Base-by-base conservation (phyloP, 2,329 filamentous ascomycete genomes). In the Lachnellula arida region DNA sequence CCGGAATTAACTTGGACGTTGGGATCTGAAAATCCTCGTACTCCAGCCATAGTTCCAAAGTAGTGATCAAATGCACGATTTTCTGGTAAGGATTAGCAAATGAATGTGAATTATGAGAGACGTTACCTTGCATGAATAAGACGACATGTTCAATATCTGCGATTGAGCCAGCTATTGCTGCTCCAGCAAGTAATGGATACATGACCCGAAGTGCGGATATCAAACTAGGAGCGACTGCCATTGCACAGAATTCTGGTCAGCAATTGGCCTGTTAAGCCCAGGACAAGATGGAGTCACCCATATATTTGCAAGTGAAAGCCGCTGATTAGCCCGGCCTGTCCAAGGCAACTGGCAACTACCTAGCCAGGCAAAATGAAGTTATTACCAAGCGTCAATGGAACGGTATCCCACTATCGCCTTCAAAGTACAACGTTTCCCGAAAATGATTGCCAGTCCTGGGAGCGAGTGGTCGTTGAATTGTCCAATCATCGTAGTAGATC, bases 91-190 rank as follows among this genome's bases (percentile, higher is more conserved):
- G 3, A 19, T 54, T 28, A 54, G 46, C 15, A 46, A 43, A 12
- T 1, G 28, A 35, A 22, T 46, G 35, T 23, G 35, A 70, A 46
- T 68, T 68, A 60, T 74, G 1, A 37, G 25, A 11, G 4, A 67
- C 61, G 46, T 70, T 71, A 58, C 71, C 71, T 71, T 81, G 79
- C 79, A 82, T 82, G 68, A 81, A 81, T 11, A 81, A 74, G 11
- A 81, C 74, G 28, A 81, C 78, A 77, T 82, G 79, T 23, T 81
- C 73, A 55, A 82, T 78, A 55, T 81, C 78, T 25, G 71, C 72
- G 35, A 80, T 68, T 7, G 75, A 76, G 2, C 71, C 72, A 23
- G 59, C 58, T 23, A 60, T 25, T 11, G 51, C 59, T 48, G 58
- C 23, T 14, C 12, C 53, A 4, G 58, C 53, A 28, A 61, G 46